Conservation (phyloP, 352 stramenopile species). For the Globisporangium middletonii region DNA sequence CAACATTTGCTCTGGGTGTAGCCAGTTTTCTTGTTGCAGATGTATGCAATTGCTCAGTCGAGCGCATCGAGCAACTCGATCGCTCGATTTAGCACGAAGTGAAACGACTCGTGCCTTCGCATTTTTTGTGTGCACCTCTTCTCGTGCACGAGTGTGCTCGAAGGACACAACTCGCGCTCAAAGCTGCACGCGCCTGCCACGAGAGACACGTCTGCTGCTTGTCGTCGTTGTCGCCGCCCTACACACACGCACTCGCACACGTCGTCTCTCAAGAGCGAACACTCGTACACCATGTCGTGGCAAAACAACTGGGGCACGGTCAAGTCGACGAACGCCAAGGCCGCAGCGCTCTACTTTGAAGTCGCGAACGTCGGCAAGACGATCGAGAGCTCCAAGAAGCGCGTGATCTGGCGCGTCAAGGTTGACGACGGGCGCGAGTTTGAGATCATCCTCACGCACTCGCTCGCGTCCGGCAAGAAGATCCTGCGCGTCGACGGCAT, state of each 20-base stretch:
- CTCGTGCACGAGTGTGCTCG: no score
- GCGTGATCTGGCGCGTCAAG: conserved; percentile 77
- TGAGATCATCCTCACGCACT: conserved; percentile 82
- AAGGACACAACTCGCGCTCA: background rate
- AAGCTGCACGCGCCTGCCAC: no score
- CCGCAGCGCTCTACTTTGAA: conserved; percentile 68
- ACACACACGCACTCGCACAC: background rate
- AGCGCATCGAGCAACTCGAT: no score
- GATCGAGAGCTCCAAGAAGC: conserved; percentile 83
- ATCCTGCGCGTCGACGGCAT: conserved; percentile 73
- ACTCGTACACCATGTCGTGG: conserved; percentile 39
- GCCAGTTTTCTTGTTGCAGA: no score
- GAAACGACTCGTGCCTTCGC: no score
- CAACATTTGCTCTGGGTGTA: no score
- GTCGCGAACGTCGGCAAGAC: conserved; percentile 81
- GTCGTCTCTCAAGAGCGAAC: background rate
- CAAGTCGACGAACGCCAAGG: conserved; percentile 68
- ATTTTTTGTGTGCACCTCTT: no score
- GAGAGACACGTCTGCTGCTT: background rate
- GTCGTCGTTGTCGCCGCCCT: background rate
- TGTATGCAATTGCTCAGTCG: no score
- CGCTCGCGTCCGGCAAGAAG: conserved; percentile 75
- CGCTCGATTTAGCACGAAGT: no score
- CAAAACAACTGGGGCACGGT: conserved; percentile 61
- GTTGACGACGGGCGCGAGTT: conserved; percentile 76